Base-by-base conservation (phyloP, 2,329 filamentous ascomycete genomes). In the Cladosporium sp. region DNA sequence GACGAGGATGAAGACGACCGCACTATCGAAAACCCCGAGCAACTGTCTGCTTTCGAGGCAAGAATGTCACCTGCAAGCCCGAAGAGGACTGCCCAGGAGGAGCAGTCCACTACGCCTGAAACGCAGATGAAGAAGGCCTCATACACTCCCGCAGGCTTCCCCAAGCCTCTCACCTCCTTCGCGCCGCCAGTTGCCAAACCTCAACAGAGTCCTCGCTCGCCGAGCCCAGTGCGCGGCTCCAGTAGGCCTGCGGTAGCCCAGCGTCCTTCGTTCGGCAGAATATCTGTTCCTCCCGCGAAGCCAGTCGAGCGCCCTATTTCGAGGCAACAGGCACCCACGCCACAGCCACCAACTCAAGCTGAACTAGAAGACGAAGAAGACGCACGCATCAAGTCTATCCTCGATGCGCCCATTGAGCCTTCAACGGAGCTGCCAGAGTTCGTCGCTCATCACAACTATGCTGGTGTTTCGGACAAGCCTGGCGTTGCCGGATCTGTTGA, bases 331-430 rank as follows among this genome's bases (percentile, higher is more conserved):
- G 63, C 71, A 21, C 62, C 73, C 33, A 69, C 72, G 11, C 68
- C 72, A 5, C 76, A 77, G 67, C 72, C 73, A 29, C 78, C 79
- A 16, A 78, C 78, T 55, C 75, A 77, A 37, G 79, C 69, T 67
- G 79, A 85, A 4, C 80, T 91, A 2, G 80, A 86, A 26, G 88
- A 91, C 65, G 86, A 91, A 60, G 89, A 92, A 69, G 89, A 91
- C 69, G 88, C 90, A 29, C 84, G 86, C 35, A 84, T 91, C 28
- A 87, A 90, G 65, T 82, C 82, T 67, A 80, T 90, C 33, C 82
- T 93, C 40, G 80, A 80, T 7, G 85, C 83, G n/a, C 82, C 86
- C 10, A 79, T 89, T 6, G 80, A 87, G 70, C 85, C 87, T n/a
- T 88, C 85, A 5, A 80, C 86, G 62, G 82, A 82, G 8, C 77